These are phyloP conservation scores for Wickerhamiella qilinensis DNA, from an alignment of 805 yeast genomes.

Conservation along the genomic window DNA sequence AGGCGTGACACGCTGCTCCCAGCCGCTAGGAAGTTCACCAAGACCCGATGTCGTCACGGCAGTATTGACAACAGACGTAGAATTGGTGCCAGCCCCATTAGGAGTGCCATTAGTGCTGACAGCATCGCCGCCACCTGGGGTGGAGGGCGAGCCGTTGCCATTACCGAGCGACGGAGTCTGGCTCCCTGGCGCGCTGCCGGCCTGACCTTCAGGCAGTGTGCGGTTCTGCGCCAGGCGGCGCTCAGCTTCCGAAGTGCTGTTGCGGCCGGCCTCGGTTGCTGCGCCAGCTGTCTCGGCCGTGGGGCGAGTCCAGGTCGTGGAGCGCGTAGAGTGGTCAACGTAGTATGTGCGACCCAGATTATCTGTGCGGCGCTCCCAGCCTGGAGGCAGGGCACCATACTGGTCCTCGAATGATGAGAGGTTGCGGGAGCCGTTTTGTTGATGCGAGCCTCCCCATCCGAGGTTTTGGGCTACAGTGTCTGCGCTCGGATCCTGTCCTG, in stretches of 20 bases:
- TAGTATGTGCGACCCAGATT: conserved; percentile 94
- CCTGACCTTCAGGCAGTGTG: conserved; percentile 57
- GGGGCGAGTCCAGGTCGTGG: conserved; percentile 99
- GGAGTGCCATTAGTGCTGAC: conserved; percentile 12
- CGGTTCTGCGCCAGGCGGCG: conserved; percentile 82
- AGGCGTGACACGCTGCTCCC: conserved; percentile 97
- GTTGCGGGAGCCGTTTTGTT: conserved; percentile 31
- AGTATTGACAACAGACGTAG: conserved; percentile 39
- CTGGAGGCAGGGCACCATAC: conserved; percentile 89
- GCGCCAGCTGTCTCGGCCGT: conserved; percentile 65
- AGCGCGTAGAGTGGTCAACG: conserved; percentile 93
- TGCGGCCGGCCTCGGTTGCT: conserved; percentile 40
- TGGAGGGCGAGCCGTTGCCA: conserved; percentile 1
- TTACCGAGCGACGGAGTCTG: no score
- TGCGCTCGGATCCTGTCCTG: neutral
- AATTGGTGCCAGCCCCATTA: neutral
- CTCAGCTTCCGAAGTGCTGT: conserved; percentile 65
- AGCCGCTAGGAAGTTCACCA: conserved; percentile 95
- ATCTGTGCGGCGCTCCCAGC: conserved; percentile 98
- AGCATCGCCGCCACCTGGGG: neutral
- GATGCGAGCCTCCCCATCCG: conserved; percentile 11
- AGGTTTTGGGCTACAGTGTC: neutral
- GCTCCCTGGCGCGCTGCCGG: conserved; percentile 8
- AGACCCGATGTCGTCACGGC: conserved; percentile 90
- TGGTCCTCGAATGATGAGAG: conserved; percentile 94